Percentiles rank a stretch among this genome's conserved stretches.
Evolutionary conservation across 129 eudicot genomes (phyloP).

Genomic region (Oenanthe sinensis): DNA sequence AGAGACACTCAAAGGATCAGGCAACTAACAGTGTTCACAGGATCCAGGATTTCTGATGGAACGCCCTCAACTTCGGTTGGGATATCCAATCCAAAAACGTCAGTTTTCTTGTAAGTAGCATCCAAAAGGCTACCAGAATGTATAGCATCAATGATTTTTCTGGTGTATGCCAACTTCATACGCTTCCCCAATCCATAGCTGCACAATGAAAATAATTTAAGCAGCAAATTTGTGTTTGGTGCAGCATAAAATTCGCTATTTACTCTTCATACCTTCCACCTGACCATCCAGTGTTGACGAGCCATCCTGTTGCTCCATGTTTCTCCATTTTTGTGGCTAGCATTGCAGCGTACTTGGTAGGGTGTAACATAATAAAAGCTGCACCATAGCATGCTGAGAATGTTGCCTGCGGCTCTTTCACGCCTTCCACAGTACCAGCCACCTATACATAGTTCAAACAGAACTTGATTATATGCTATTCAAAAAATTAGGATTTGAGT

Average conservation of each 20-base stretch:
- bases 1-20: not conserved
- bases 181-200: slow-evolving; percentile 89
- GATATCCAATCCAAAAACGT: slow-evolving; percentile 84
- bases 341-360: slow-evolving; percentile 95
- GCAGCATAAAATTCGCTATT: too few species aligned
- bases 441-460: slow-evolving; percentile 30
- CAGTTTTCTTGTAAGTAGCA: slow-evolving; percentile 62
- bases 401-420: slow-evolving; percentile 92
- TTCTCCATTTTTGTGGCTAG: slow-evolving; percentile 83
- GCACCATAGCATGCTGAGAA: slow-evolving; percentile 98
- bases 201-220: slow-evolving; percentile 6
- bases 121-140: slow-evolving; percentile 80
- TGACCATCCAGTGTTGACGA: slow-evolving; percentile 98
- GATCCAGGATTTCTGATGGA: slow-evolving; percentile 88
- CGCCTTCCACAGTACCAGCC: slow-evolving; percentile 94
- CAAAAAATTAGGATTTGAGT: not conserved
- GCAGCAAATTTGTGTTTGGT: too few species aligned
- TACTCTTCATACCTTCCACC: slow-evolving; percentile 69
- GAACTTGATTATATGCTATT: not conserved
- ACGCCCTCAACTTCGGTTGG: slow-evolving; percentile 89
- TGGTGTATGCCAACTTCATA: slow-evolving; percentile 85
- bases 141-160: slow-evolving; percentile 92
- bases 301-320: slow-evolving; percentile 98
- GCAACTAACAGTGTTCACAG: slow-evolving; percentile 68
- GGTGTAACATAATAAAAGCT: slow-evolving; percentile 92